Evolutionary conservation across 176 grass and related monocot species (phyloP), one percentile per base, ranked within the genome.

Genomic region (Ampelocalamus luodianensis): DNA sequence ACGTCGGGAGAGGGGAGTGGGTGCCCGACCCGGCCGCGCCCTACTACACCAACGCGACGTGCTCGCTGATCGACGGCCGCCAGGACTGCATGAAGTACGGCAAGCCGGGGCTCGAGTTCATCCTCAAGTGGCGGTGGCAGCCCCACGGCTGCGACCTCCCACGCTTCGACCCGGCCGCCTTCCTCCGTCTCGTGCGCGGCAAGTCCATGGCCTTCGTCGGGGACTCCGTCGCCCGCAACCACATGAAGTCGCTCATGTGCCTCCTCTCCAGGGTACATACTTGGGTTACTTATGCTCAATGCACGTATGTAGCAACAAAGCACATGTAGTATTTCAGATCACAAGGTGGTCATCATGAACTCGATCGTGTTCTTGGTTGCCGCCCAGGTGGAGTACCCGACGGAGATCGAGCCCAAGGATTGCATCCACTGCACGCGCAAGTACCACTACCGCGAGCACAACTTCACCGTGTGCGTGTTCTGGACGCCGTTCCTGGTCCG

Each of bases 71-170:
- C 84, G 83, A 94, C 76, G 68, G 69, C 50, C 89, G 90, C 24
- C 89, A 91, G 92, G 85, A 94, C 60, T 94, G 92, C 89, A 91
- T 94, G 71, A 94, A 71, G 83, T 91, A 87, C 72, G 89, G 92
- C 49, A 88, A 80, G 76, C 92, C 92, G 6, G 89, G 22, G 50
- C 38, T 89, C 2, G 72, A 82, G 1, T 91, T 78, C 78, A 78
- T 91, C 84, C 72, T 94, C 45, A 53, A 78, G 71, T 94, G 92
- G 92, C 80, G 80, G 77, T 94, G 92, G 89, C 76, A 34, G 43
- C 89, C 89, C 37, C 65, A 87, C 80, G 83, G 86, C 56, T 94
- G 92, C 87, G 84, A 94, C 56, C 87, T 91, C 29, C 87, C 92
- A 0, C 89, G 83, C 65, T 94, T 94, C 83, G 89, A 94, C 80